phyloP scores from a whole-genome alignment of 805 yeast genomes.

The Komagataella pseudopastoris region DNA sequence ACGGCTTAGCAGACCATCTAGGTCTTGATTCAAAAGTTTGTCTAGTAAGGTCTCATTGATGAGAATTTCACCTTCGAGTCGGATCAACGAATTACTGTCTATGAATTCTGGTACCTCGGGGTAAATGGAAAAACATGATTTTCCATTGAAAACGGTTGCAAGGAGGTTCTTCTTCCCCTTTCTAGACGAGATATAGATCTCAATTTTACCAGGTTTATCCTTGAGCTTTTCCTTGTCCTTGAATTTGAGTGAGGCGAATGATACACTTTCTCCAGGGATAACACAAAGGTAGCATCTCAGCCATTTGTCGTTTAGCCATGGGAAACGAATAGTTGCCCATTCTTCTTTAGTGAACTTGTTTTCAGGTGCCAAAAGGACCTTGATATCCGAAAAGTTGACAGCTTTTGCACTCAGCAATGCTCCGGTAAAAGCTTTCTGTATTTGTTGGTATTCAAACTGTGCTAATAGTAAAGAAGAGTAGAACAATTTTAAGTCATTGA shows the following conservation, averaged over 20 bases:
- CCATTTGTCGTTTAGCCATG: conserved; percentile 47
- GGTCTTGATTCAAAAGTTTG: conserved; percentile 8
- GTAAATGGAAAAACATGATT: conserved; percentile 38
- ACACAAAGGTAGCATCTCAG: conserved; percentile 36
- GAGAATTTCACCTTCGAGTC: conserved; percentile 38
- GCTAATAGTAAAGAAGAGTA: conserved; percentile 36
- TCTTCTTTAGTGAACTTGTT: conserved; percentile 34
- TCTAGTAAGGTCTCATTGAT: conserved; percentile 23
- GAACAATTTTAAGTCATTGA: conserved; percentile 14
- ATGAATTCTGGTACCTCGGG: conserved; percentile 46
- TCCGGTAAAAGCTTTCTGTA: conserved; percentile 55
- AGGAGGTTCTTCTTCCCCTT: conserved; percentile 36
- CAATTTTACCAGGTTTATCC: conserved; percentile 33
- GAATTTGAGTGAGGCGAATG: not conserved
- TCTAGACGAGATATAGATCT: conserved; percentile 36
- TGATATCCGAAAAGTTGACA: conserved; percentile 39
- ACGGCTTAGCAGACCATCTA: conserved; percentile 12
- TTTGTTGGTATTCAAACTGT: conserved; percentile 40
- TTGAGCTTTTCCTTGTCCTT: conserved; percentile 10
- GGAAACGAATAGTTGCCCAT: conserved; percentile 52
- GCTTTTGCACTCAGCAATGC: conserved; percentile 48
- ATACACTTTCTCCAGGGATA: conserved; percentile 23
- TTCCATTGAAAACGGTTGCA: conserved; percentile 30
- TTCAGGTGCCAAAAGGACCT: conserved; percentile 39
- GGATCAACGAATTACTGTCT: conserved; percentile 42